A percentile compares a stretch with the other conserved stretches of the same genome.
Evolutionary conservation across 1,284 basidiomycete genomes (phyloP).

Genomic region (Mycosarcoma mackinlayi): DNA sequence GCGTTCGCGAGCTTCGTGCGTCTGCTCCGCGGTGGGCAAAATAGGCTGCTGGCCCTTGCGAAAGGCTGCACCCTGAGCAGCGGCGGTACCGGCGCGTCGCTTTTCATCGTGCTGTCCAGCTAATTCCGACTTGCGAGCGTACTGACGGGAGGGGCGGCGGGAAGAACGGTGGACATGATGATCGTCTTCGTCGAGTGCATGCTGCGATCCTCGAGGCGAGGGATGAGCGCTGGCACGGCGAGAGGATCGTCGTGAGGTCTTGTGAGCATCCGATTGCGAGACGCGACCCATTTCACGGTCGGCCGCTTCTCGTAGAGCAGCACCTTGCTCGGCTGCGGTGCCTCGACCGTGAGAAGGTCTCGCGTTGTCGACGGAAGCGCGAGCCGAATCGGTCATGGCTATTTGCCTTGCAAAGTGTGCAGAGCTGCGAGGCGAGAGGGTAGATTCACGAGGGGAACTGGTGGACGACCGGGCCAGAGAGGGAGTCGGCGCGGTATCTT

Average conservation of each 20-base stretch:
- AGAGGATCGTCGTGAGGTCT: constrained; percentile 27
- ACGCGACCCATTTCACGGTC: constrained; percentile 25
- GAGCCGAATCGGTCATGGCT: constrained; percentile 20
- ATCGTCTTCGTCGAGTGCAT: background rate
- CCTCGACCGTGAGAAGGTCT: constrained; percentile 40
- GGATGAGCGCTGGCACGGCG: constrained; percentile 15
- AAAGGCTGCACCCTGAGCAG: constrained; percentile 47
- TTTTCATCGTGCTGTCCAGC: constrained; percentile 8
- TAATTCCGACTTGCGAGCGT: background rate
- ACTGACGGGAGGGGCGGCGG: constrained; percentile 22
- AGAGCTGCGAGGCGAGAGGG: constrained; percentile 3
- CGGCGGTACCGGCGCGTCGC: constrained; percentile 17
- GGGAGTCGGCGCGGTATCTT: constrained; percentile 21
- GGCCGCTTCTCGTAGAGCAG: constrained; percentile 41
- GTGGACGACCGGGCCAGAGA: constrained; percentile 31
- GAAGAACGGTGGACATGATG: constrained; percentile 2
- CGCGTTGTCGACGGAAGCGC: constrained; percentile 4
- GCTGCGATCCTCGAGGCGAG: constrained; percentile 5
- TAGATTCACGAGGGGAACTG: constrained; percentile 13
- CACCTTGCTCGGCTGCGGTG: constrained; percentile 52
- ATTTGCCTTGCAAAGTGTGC: background rate
- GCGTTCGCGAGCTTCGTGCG: constrained; percentile 32
- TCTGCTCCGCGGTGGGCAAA: constrained; percentile 26
- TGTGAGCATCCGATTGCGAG: constrained; percentile 5
- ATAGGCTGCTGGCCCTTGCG: constrained; percentile 23